These are phyloP conservation scores for Epithemia pelagica DNA, from an alignment of 108 stramenopile species.

Conservation along the genomic window DNA sequence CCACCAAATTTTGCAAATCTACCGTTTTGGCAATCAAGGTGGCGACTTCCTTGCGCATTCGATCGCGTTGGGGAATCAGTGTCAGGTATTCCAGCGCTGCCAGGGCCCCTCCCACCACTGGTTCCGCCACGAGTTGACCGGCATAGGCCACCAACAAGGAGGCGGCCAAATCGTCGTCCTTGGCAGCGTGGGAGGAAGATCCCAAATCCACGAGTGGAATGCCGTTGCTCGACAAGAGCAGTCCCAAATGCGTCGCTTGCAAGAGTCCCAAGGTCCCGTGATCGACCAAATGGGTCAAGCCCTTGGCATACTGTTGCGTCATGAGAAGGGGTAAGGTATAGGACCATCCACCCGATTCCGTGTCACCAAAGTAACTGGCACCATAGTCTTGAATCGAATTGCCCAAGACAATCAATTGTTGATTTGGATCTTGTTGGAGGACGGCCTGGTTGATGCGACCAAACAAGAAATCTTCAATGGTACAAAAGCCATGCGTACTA, in stretches of 20 bases:
- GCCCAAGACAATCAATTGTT: slow-evolving; percentile 42
- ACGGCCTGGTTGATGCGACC: slow-evolving; percentile 55
- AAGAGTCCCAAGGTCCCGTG: slow-evolving; percentile 58
- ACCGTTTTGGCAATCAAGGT: slow-evolving; percentile 17
- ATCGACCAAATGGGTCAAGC: slow-evolving; percentile 57
- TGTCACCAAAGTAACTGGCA: slow-evolving; percentile 58
- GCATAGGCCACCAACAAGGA: slow-evolving; percentile 39
- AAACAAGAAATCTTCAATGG: slow-evolving; percentile 78
- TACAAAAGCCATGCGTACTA: slow-evolving; percentile 21
- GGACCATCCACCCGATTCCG: slow-evolving; percentile 64
- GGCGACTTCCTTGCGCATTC: slow-evolving; percentile 25
- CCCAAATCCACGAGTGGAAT: neutral
- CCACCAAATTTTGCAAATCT: slow-evolving; percentile 24
- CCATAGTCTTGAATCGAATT: slow-evolving; percentile 58
- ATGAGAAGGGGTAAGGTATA: slow-evolving; percentile 61
- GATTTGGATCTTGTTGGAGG: slow-evolving; percentile 19
- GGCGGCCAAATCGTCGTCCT: slow-evolving; percentile 16
- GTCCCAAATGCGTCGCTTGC: slow-evolving; percentile 63
- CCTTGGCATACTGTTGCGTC: slow-evolving; percentile 67
- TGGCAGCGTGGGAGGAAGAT: neutral
- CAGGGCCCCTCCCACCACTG: slow-evolving; percentile 8
- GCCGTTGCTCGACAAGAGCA: slow-evolving; percentile 18
- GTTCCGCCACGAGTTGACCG: slow-evolving; percentile 13
- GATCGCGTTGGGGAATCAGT: slow-evolving; percentile 19
- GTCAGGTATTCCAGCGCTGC: slow-evolving; percentile 42